These are phyloP conservation scores for Neurospora sp. DNA, from an alignment of 495 filamentous ascomycete genomes.

Conservation along the genomic window DNA sequence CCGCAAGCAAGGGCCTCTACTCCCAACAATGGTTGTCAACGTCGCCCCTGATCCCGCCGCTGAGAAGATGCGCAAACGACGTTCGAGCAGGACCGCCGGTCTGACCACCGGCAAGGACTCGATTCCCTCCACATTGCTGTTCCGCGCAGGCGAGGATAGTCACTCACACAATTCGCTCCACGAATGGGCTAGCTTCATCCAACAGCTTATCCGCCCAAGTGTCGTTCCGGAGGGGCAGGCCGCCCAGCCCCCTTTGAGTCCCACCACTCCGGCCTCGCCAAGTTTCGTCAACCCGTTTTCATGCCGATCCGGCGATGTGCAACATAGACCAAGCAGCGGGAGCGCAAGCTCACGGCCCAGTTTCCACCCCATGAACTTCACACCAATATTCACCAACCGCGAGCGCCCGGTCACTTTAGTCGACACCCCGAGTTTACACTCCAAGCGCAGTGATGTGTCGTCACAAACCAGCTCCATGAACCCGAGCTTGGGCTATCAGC, in stretches of 20 bases:
- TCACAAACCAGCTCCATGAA: slow-evolving; percentile 39
- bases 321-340: slow-evolving; percentile 20
- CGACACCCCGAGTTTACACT: slow-evolving; percentile 43
- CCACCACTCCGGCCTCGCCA: slow-evolving; percentile 33
- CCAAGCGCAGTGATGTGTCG: slow-evolving; percentile 43
- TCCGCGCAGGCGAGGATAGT: slow-evolving; percentile 31
- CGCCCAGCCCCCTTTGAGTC: slow-evolving; percentile 25
- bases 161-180: slow-evolving; percentile 20
- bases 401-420: slow-evolving; percentile 32
- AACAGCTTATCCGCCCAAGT: slow-evolving; percentile 26
- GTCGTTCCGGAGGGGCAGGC: slow-evolving; percentile 9
- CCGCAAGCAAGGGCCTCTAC: slow-evolving; percentile 40
- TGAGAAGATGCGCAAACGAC: slow-evolving; percentile 44
- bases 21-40: slow-evolving; percentile 41
- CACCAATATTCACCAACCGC: slow-evolving; percentile 25
- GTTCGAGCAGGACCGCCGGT: slow-evolving; percentile 45
- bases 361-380: slow-evolving; percentile 26
- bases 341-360: slow-evolving; percentile 20
- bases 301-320: slow-evolving; percentile 20
- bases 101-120: slow-evolving; percentile 34
- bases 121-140: slow-evolving; percentile 30
- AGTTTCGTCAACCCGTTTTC: slow-evolving; percentile 37
- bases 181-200: slow-evolving; percentile 38
- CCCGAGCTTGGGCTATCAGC: slow-evolving; percentile 29
- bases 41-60: slow-evolving; percentile 38